phyloP scores from a whole-genome alignment of 495 filamentous ascomycete genomes.

The Aspergillus sclerotiicarbonarius region DNA sequence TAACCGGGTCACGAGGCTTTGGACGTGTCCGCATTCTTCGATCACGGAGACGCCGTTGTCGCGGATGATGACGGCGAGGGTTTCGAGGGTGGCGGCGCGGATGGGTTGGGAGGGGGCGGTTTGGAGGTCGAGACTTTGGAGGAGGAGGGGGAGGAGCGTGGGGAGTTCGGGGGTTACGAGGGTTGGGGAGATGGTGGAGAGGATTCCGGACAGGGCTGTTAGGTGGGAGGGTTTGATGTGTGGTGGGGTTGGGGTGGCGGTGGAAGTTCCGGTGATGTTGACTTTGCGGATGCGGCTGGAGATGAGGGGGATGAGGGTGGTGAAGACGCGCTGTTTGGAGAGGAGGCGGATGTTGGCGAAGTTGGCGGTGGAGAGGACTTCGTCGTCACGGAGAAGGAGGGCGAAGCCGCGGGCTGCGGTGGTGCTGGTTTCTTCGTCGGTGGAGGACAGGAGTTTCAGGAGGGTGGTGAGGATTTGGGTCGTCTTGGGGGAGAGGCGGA shows the following conservation, averaged over 20 bases:
- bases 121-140: slow-evolving; percentile 66
- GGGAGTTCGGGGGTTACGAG: slow-evolving; percentile 61
- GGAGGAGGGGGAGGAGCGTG: slow-evolving; percentile 62
- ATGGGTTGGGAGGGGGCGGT: slow-evolving; percentile 49
- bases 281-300: slow-evolving; percentile 53
- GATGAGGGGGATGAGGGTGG: slow-evolving; percentile 57
- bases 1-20: slow-evolving; percentile 58
- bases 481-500: slow-evolving; percentile 47
- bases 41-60: slow-evolving; percentile 53
- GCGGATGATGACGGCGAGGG: slow-evolving; percentile 56
- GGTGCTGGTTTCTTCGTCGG: slow-evolving; percentile 34
- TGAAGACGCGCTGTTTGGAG: slow-evolving; percentile 64
- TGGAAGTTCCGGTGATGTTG: slow-evolving; percentile 23
- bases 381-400: slow-evolving; percentile 60
- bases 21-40: slow-evolving; percentile 57
- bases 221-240: slow-evolving; percentile 61
- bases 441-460: slow-evolving; percentile 53
- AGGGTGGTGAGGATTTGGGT: slow-evolving; percentile 51
- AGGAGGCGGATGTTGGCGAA: slow-evolving; percentile 63
- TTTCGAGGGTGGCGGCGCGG: slow-evolving; percentile 61
- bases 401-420: slow-evolving; percentile 59
- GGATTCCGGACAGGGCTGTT: slow-evolving; percentile 63
- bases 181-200: slow-evolving; percentile 57
- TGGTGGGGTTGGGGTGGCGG: slow-evolving; percentile 9
- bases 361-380: slow-evolving; percentile 63